Base-by-base conservation (phyloP, 148 eudicot genomes). In the Diospyros lotus region DNA sequence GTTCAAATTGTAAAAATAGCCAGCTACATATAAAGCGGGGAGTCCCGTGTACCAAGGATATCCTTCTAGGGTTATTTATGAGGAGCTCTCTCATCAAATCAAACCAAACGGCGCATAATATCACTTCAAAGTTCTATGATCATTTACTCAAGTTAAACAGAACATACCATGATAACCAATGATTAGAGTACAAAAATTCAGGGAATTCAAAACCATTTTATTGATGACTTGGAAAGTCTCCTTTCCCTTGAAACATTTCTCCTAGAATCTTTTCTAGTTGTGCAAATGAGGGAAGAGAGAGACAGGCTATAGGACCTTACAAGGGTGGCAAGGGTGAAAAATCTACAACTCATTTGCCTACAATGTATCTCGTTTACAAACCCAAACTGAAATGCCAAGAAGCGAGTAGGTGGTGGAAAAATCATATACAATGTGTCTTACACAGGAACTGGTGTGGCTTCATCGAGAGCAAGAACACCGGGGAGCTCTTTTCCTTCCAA, bases 401-500 rank as follows among this genome's bases (percentile, higher is more conserved):
- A 48, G 42, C 46, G n/a, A 1, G 67, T 44, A 13, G 62, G 63
- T 18, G 51, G 56, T 68, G 72, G 72, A 71, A 50, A 74, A 64
- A 54, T 17, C 53, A 42, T 42, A 76, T 56, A 11, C 55, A 13
- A 59, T 5, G 59, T 38, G 72, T 56, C 71, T 82, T 82, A 88
- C 66, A 80, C 91, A 9, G 85, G 69, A 77, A 89, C 87, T 6
- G 85, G 88, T 41, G 69, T 75, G 28, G 96, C 96, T 80, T 93
- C 98, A 46, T 93, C 87, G 28, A 93, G 92, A 67, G 98, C 97
- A 50, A 89, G 81, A 13, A 93, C 97, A 54, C 97, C 97, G 3
- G 98, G 98, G 75, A 91, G 90, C 44, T 84, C 82, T 88, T 93
- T 93, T 73, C 98, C 98, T 84, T 93, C 96, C 82, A 93, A 82